phyloP scores from a whole-genome alignment of 202 grass and related monocot species.

The Carex arenaria region DNA sequence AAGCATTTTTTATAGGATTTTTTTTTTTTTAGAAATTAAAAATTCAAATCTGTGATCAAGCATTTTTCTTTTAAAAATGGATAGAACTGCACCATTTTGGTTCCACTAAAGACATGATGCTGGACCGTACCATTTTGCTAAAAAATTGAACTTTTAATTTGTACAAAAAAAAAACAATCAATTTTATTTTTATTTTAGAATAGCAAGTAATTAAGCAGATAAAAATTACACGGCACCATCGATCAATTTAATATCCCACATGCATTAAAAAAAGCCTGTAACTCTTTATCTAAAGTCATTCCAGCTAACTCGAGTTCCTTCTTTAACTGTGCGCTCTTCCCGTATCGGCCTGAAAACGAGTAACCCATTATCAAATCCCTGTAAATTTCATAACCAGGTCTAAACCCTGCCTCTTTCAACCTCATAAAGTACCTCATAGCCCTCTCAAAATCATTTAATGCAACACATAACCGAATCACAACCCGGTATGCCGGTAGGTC shows the following conservation, averaged over 20 bases:
- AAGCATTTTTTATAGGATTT: too few species aligned
- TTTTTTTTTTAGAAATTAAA: too few species aligned
- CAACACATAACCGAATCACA: slow-evolving; percentile 56
- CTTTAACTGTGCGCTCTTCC: slow-evolving; percentile 53
- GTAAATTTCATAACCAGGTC: slow-evolving; percentile 62
- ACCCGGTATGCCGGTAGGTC: slow-evolving; percentile 85
- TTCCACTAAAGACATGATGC: too few species aligned
- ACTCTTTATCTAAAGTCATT: slow-evolving; percentile 48
- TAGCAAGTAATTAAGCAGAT: background rate
- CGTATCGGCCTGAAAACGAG: slow-evolving; percentile 36
- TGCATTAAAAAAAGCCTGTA: slow-evolving; percentile 20
- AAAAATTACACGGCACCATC: background rate
- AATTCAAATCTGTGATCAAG: background rate
- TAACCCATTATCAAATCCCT: slow-evolving; percentile 46
- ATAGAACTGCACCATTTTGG: too few species aligned
- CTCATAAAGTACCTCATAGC: slow-evolving; percentile 52
- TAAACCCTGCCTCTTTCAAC: slow-evolving; percentile 71
- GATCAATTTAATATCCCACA: background rate
- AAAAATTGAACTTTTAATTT: too few species aligned
- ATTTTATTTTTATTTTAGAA: background rate
- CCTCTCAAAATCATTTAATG: slow-evolving; percentile 51
- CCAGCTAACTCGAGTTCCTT: slow-evolving; percentile 52
- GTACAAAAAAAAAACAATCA: background rate
- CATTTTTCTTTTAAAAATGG: too few species aligned
- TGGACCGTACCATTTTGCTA: too few species aligned